Percentiles rank a stretch among this genome's conserved stretches.
Conservation (phyloP, 2,329 filamentous ascomycete genomes). For the Pestalotiopsis fici region DNA sequence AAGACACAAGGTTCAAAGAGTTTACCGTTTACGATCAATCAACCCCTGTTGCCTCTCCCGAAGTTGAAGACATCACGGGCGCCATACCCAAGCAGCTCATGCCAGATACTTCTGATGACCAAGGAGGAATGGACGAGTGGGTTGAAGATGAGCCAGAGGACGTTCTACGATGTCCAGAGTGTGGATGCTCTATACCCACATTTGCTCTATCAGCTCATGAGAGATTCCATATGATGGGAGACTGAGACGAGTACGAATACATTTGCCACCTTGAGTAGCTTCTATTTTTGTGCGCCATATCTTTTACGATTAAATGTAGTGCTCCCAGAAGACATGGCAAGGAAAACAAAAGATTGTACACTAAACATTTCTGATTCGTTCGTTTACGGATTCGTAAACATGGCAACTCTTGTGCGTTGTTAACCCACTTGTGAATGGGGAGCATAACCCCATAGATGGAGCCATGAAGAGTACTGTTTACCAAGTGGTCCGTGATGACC, state of each 20-base stretch:
- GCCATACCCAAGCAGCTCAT: background rate
- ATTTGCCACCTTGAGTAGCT: background rate
- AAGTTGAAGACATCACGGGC: background rate
- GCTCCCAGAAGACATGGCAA: background rate
- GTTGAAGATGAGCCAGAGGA: conserved; percentile 1
- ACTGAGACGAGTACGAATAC: background rate
- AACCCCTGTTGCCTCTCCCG: background rate
- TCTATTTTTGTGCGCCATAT: background rate
- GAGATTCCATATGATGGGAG: conserved; percentile 4
- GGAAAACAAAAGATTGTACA: background rate
- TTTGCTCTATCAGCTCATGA: conserved; percentile 8
- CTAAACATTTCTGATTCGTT: background rate
- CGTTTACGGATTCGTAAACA: background rate
- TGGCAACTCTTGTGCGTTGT: background rate
- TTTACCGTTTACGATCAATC: conserved; percentile 58
- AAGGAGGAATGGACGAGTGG: conserved; percentile 1
- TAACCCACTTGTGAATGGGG: background rate
- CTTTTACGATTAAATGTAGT: background rate
- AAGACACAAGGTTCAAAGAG: conserved; percentile 68
- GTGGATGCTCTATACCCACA: background rate
- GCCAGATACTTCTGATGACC: background rate
- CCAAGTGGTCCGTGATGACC: background rate
- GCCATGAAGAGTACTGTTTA: background rate
- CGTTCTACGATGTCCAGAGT: background rate
- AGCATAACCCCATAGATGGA: background rate